A percentile compares a stretch with the other conserved stretches of the same genome.
These are phyloP conservation scores for Ascochyta clinopodiicola DNA, from an alignment of 2,329 filamentous ascomycete genomes.

Conservation along the genomic window DNA sequence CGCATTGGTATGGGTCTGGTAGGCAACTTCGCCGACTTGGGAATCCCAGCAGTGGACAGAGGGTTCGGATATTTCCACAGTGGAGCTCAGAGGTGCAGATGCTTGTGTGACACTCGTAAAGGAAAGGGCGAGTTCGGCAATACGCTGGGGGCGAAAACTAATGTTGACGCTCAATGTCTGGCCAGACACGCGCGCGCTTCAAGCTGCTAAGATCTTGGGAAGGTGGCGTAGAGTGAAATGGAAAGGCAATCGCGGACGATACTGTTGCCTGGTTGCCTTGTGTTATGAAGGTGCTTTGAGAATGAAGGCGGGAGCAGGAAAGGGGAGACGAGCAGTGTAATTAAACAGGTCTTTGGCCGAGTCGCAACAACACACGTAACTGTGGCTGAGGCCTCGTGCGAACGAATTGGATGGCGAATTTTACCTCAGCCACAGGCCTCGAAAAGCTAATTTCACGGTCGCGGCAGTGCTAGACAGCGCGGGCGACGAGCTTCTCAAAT, in stretches of 20 bases:
- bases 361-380: constrained; percentile 5
- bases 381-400: constrained; percentile 11
- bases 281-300: constrained; percentile 5
- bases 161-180: constrained; percentile 17
- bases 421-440: constrained; percentile 8
- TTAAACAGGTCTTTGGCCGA: constrained; percentile 17
- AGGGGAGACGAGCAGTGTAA: constrained; percentile 16
- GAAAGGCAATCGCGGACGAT: background rate
- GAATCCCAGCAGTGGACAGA: constrained; percentile 5
- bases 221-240: constrained; percentile 13
- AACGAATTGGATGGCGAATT: constrained; percentile 13
- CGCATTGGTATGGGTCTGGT: constrained; percentile 27
- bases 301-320: constrained; percentile 8
- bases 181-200: constrained; percentile 18
- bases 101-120: background rate
- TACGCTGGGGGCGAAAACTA: constrained; percentile 19
- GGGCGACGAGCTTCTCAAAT: constrained; percentile 15
- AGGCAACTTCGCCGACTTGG: constrained; percentile 26
- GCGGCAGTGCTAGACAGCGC: constrained; percentile 13
- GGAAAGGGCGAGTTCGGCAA: constrained; percentile 9
- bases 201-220: constrained; percentile 4
- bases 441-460: constrained; percentile 2
- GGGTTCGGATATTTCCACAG: constrained; percentile 5
- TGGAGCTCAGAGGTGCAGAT: constrained; percentile 11
- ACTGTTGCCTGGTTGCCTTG: constrained; percentile 10